Conservation (phyloP, 2,329 filamentous ascomycete genomes). For the Albophoma yamanashiensis region DNA sequence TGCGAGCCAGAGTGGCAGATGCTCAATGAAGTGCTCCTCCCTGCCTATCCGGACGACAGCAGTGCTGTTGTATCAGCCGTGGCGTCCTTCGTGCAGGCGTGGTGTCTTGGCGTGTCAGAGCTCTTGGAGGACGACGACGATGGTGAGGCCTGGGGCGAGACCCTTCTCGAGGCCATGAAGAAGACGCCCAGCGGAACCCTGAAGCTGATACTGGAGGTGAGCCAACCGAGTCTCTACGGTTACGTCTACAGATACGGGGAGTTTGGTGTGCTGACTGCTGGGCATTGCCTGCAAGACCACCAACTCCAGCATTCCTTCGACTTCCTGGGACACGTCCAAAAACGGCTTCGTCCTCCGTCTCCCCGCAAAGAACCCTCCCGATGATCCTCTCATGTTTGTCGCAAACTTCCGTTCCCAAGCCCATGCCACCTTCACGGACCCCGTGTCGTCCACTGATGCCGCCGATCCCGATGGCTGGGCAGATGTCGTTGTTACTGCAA, state of each 20-base stretch:
- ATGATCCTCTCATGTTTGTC: not conserved
- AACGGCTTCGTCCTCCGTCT: not conserved
- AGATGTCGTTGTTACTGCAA: not conserved
- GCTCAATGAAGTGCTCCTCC: slow-evolving; percentile 25
- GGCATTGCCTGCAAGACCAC: not conserved
- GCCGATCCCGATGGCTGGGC: slow-evolving; percentile 8
- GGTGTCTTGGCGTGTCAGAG: slow-evolving; percentile 24
- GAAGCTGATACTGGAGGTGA: slow-evolving; percentile 24
- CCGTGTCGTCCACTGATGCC: not conserved
- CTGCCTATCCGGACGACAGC: slow-evolving; percentile 30
- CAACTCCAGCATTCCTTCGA: not conserved
- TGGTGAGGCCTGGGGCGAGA: slow-evolving; percentile 28
- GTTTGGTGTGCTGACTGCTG: not conserved
- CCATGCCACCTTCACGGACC: not conserved
- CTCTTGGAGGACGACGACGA: slow-evolving; percentile 30
- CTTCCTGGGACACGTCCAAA: not conserved
- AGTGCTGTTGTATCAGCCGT: slow-evolving; percentile 21
- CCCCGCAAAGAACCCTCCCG: not conserved
- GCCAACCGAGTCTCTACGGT: not conserved
- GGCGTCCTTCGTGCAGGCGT: slow-evolving; percentile 22
- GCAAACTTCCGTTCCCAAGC: not conserved
- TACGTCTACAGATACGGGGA: not conserved
- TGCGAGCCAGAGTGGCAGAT: slow-evolving; percentile 33
- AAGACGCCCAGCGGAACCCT: slow-evolving; percentile 4
- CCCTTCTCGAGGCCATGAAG: slow-evolving; percentile 24